phyloP scores from a whole-genome alignment of 345 rosid genomes.

The Citrus sp. region DNA sequence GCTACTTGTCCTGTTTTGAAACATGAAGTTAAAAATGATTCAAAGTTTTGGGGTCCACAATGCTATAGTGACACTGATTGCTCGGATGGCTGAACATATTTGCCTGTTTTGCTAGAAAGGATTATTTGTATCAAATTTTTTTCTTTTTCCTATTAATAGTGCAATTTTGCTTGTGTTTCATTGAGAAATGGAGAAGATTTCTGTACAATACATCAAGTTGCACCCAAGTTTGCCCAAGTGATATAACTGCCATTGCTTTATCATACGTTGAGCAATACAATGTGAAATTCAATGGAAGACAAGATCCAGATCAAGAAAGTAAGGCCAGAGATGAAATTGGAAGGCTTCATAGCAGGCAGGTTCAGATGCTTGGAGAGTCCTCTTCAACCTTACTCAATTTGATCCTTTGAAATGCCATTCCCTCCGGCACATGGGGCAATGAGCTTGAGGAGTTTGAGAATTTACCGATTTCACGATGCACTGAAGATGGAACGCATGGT shows the following conservation, averaged over 20 bases:
- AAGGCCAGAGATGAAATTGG: no score
- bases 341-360: not conserved
- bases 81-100: slow-evolving; percentile 8
- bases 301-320: not conserved
- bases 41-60: slow-evolving; percentile 50
- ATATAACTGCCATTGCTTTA: not conserved
- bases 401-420: slow-evolving; percentile 76
- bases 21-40: slow-evolving; percentile 22
- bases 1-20: slow-evolving; percentile 31
- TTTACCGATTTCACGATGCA: slow-evolving; percentile 96
- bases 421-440: slow-evolving; percentile 85
- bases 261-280: not conserved
- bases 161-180: not conserved
- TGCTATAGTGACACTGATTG: slow-evolving; percentile 21
- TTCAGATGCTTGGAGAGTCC: not conserved
- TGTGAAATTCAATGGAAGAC: not conserved
- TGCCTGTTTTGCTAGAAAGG: not conserved
- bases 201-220: not conserved
- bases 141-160: not conserved
- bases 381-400: not conserved
- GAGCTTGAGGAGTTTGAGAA: slow-evolving; percentile 86
- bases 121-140: not conserved
- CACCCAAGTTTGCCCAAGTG: not conserved
- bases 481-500: slow-evolving; percentile 88
- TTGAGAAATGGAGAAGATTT: not conserved